These are phyloP conservation scores for Immersiporthe knoxdaviesiana DNA, from an alignment of 2,329 filamentous ascomycete genomes.

Conservation along the genomic window DNA sequence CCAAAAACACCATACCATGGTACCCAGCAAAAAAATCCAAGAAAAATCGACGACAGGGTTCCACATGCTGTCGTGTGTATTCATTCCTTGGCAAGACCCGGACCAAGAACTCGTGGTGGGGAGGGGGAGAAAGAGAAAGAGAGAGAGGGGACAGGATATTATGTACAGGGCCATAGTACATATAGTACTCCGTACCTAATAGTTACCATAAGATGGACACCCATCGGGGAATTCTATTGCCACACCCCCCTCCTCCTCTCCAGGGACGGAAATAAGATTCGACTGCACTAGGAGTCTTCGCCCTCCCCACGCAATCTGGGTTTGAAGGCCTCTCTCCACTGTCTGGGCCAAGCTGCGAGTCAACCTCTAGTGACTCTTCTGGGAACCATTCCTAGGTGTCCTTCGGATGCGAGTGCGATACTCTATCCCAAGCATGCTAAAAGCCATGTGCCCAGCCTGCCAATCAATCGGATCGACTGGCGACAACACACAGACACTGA, in stretches of 20 bases:
- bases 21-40: neutral
- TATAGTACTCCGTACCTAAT: no score
- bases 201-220: neutral
- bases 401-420: neutral
- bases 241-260: no score
- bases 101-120: neutral
- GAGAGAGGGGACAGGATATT: no score
- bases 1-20: neutral
- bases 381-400: neutral
- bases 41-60: neutral
- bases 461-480: no score
- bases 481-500: no score
- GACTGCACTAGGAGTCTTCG: neutral
- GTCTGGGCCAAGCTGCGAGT: neutral
- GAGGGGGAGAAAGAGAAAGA: neutral
- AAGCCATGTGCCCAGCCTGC: no score
- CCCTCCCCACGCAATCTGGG: neutral
- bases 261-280: neutral
- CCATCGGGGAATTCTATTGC: neutral
- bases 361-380: neutral
- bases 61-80: neutral
- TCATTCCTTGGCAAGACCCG: neutral
- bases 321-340: slow-evolving; percentile 1
- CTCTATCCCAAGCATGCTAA: no score
- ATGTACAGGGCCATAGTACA: no score